Percentiles rank a stretch among this genome's conserved stretches.
Evolutionary conservation across 2,329 filamentous ascomycete species (phyloP).

Genomic region (Sporothrix mexicana): DNA sequence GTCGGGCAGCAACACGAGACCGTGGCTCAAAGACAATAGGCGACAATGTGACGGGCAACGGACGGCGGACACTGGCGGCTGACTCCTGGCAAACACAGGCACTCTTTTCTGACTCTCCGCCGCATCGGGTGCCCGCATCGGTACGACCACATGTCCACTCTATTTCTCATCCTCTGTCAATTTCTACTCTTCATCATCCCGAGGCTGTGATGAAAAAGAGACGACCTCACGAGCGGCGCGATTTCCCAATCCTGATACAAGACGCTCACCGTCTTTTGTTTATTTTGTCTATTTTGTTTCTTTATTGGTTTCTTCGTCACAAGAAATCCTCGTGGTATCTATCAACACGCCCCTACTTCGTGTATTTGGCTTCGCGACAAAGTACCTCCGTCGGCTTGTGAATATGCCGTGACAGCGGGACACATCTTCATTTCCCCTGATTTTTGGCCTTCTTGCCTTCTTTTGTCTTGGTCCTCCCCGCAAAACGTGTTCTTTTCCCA

Average conservation of each 20-base stretch:
- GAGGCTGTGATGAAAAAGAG: not conserved
- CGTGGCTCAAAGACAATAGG: too few relatives aligned
- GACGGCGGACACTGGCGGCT: not conserved
- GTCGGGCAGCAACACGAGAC: conserved; percentile 8
- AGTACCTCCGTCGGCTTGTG: conserved; percentile 9
- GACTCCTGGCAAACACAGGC: not conserved
- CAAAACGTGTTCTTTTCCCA: not conserved
- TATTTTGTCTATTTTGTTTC: too few relatives aligned
- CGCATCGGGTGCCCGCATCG: not conserved
- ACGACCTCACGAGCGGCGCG: not conserved
- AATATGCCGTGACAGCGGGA: conserved; percentile 6
- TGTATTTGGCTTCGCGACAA: not conserved
- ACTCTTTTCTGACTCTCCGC: not conserved
- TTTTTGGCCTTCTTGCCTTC: not conserved
- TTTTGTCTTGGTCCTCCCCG: not conserved
- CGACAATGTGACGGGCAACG: not conserved
- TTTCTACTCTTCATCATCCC: too few relatives aligned
- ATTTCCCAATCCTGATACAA: not conserved
- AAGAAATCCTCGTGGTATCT: not conserved
- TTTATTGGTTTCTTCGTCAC: not conserved
- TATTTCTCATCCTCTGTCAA: not conserved
- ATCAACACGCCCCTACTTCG: not conserved
- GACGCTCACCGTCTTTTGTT: not conserved
- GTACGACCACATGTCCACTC: conserved; percentile 2
- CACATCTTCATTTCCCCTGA: not conserved